Percentiles rank a stretch among this genome's conserved stretches.
phyloP scores from a whole-genome alignment of 2,329 filamentous ascomycete genomes.

The Phaeophleospora eucalypticola region DNA sequence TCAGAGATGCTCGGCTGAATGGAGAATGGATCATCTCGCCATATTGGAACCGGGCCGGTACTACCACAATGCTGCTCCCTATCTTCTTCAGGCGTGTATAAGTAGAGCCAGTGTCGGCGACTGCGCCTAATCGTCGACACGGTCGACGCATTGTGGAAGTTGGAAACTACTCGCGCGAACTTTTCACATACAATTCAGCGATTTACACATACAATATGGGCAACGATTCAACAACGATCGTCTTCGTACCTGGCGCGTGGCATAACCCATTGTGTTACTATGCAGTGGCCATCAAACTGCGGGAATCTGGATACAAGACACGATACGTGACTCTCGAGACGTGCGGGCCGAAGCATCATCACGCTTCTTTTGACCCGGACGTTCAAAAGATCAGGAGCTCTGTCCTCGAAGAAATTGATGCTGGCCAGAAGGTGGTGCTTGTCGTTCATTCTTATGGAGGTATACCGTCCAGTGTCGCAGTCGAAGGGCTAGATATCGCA shows the following conservation, averaged over 20 bases:
- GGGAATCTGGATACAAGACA: conserved; percentile 23
- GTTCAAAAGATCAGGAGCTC: conserved; percentile 20
- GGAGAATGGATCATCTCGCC: too few species aligned
- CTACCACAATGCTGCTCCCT: too few species aligned
- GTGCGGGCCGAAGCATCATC: conserved; percentile 10
- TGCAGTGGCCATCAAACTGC: conserved; percentile 17
- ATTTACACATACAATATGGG: too few species aligned
- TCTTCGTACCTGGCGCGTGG: conserved; percentile 30
- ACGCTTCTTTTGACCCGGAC: conserved; percentile 20
- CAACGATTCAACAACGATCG: conserved; percentile 24
- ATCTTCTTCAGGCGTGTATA: too few species aligned
- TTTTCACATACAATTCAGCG: too few species aligned
- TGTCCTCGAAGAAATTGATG: conserved; percentile 18
- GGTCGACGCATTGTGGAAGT: too few species aligned
- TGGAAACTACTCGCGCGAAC: too few species aligned
- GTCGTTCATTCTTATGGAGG: conserved; percentile 33
- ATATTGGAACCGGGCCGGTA: too few species aligned
- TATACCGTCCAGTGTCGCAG: conserved; percentile 26
- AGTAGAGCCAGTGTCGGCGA: too few species aligned
- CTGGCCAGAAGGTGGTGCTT: conserved; percentile 25
- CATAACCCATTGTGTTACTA: conserved; percentile 14
- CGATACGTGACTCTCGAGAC: conserved; percentile 17
- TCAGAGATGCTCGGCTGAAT: too few species aligned
- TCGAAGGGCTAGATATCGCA: conserved; percentile 20
- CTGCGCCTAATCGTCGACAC: too few species aligned